These are phyloP conservation scores for Russula brevipes DNA, from an alignment of 768 basidiomycete species.

Conservation along the genomic window DNA sequence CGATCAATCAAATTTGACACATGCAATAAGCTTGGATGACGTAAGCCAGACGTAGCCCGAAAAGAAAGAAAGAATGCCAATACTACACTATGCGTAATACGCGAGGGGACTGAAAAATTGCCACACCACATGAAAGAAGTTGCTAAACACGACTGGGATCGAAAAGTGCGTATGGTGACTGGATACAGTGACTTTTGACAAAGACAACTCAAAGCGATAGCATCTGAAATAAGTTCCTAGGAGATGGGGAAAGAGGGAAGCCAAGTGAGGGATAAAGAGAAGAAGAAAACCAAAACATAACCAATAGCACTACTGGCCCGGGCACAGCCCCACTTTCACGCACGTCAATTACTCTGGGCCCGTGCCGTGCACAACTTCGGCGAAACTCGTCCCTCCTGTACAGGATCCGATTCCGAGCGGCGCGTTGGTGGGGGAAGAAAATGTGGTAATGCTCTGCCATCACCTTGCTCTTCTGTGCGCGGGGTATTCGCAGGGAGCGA, in stretches of 20 bases:
- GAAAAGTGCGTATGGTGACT: slow-evolving; percentile 11
- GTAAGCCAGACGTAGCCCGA: not conserved
- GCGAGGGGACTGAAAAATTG: not conserved
- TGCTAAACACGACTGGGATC: not conserved
- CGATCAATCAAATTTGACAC: not conserved
- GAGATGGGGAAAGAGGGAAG: not conserved
- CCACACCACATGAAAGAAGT: not conserved
- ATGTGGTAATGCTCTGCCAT: not conserved
- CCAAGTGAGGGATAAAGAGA: not conserved
- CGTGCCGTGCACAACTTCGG: not conserved
- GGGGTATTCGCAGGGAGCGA: not conserved
- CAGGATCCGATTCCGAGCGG: slow-evolving; percentile 11
- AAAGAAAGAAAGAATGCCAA: not conserved
- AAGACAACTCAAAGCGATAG: slow-evolving; percentile 7
- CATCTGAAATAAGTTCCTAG: slow-evolving; percentile 15
- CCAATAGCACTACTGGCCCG: not conserved
- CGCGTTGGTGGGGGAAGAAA: not conserved
- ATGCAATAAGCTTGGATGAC: not conserved
- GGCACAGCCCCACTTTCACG: not conserved
- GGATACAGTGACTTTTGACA: slow-evolving; percentile 13
- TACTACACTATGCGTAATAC: too few species aligned
- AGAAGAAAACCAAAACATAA: not conserved
- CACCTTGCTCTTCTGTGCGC: not conserved
- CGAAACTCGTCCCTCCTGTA: slow-evolving; percentile 4
- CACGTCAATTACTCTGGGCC: not conserved